Evolutionary conservation across 495 filamentous ascomycete species (phyloP), one percentile per base, ranked within the genome.

Genomic region (Podospora sp.): DNA sequence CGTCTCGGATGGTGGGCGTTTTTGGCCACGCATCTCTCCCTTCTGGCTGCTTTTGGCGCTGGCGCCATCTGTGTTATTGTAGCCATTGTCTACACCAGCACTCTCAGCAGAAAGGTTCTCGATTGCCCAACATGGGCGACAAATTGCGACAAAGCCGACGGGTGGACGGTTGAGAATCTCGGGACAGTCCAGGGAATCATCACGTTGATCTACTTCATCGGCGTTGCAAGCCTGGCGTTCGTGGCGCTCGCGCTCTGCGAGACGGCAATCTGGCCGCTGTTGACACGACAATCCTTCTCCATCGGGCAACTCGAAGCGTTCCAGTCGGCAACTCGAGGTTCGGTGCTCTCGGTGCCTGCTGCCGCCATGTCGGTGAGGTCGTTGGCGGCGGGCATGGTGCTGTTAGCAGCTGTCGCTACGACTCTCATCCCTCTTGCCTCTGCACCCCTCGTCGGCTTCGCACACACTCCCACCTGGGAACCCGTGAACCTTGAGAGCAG

Each of bases 131-230:
- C 57, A 3, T 77, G 75, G 75, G 70, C 73, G 6, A 60, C 49
- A 14, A 53, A 50, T 29, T 77, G 75, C 49, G 25, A 20, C 14
- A 35, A 40, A 8, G 58, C 65, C 9, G 71, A 73, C 56, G 29
- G 16, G 2, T 77, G 75, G 75, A 76, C 73, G 0, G 33, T 65
- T 0, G 64, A 69, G 6, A 65, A 77, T 49, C 70, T 77, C 16
- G 67, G 65, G 3, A 74, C 68, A 6, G 63, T 77, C 22, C 75
- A 77, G 63, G 73, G 72, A 0, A 66, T 75, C 53, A 72, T 75
- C 60, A 72, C 75, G 7, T 26, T 74, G 29, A 22, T 77, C 4
- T 77, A 71, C 59, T 52, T 69, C 11, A 69, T 74, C 25, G 75
- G 75, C 14, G 53, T 77, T 57, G 49, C 62, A 11, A 67, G 70